Evolutionary conservation across 345 rosid species (phyloP).

Genomic region (Erodium maritimum): DNA sequence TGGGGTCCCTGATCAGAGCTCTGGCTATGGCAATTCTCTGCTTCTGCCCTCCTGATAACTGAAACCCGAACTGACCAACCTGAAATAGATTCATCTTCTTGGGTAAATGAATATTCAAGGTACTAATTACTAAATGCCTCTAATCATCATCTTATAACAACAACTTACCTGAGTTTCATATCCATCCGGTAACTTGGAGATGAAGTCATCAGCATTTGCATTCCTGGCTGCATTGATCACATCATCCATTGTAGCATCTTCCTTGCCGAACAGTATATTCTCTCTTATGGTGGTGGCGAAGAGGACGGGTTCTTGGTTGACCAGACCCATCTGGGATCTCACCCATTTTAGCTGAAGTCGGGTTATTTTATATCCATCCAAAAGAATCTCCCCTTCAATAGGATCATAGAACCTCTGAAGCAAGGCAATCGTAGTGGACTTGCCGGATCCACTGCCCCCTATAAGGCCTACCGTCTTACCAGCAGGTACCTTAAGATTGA

Average conservation of each 20-base stretch:
- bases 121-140: too few relatives aligned
- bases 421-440: conserved; percentile 47
- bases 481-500: conserved; percentile 43
- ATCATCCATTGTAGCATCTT: conserved; percentile 51
- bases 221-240: conserved; percentile 40
- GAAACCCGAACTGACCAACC: conserved; percentile 64
- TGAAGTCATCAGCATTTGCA: conserved; percentile 62
- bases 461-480: conserved; percentile 55
- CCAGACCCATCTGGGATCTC: conserved; percentile 55
- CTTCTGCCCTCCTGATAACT: conserved; percentile 69
- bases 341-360: conserved; percentile 58
- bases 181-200: conserved; percentile 48
- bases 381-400: conserved; percentile 35
- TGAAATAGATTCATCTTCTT: conserved; percentile 10
- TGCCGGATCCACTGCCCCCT: conserved; percentile 69
- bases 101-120: too few relatives aligned
- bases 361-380: conserved; percentile 46
- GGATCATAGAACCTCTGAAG: conserved; percentile 62
- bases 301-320: conserved; percentile 61
- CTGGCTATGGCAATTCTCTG: conserved; percentile 65
- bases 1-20: conserved; percentile 52
- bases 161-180: conserved; percentile 56
- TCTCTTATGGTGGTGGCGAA: conserved; percentile 55
- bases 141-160: too few relatives aligned
- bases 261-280: conserved; percentile 53